Conservation (phyloP, 1,284 basidiomycete species). For the Leucoagaricus sp. region DNA sequence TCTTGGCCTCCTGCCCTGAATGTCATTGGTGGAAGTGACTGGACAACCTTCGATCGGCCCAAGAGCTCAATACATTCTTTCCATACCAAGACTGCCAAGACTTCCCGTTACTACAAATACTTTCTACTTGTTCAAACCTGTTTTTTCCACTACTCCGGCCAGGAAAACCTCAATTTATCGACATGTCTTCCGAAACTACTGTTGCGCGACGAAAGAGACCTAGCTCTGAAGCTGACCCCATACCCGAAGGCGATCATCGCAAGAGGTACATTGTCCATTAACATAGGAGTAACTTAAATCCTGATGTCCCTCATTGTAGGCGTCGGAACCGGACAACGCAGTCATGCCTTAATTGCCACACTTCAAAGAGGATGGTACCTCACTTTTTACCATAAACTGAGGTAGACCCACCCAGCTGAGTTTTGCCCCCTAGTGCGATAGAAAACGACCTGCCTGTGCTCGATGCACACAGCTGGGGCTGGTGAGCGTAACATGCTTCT, state of each 20-base stretch:
- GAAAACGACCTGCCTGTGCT: conserved; percentile 67
- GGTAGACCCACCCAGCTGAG: background rate
- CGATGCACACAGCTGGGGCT: conserved; percentile 74
- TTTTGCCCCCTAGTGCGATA: conserved; percentile 58
- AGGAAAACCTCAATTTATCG: conserved; percentile 4
- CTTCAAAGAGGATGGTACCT: conserved; percentile 81
- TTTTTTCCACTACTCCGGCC: background rate
- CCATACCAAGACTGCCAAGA: conserved; percentile 29
- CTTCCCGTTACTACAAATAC: conserved; percentile 33
- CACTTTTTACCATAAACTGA: background rate
- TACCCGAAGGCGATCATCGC: conserved; percentile 40
- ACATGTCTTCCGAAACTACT: conserved; percentile 31
- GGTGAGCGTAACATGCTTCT: conserved; percentile 38
- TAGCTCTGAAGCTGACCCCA: conserved; percentile 28
- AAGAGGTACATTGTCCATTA: conserved; percentile 33
- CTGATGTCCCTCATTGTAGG: conserved; percentile 22
- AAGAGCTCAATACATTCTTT: conserved; percentile 21
- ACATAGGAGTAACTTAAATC: background rate
- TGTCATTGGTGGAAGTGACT: conserved; percentile 23
- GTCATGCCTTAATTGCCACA: conserved; percentile 51
- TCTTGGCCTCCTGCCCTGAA: conserved; percentile 30
- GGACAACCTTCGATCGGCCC: conserved; percentile 25
- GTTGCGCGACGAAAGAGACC: conserved; percentile 29
- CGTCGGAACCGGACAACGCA: conserved; percentile 47
- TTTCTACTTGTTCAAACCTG: conserved; percentile 2